Evolutionary conservation across 2,329 filamentous ascomycete genomes (phyloP).

Genomic region (Aspergillus latus): DNA sequence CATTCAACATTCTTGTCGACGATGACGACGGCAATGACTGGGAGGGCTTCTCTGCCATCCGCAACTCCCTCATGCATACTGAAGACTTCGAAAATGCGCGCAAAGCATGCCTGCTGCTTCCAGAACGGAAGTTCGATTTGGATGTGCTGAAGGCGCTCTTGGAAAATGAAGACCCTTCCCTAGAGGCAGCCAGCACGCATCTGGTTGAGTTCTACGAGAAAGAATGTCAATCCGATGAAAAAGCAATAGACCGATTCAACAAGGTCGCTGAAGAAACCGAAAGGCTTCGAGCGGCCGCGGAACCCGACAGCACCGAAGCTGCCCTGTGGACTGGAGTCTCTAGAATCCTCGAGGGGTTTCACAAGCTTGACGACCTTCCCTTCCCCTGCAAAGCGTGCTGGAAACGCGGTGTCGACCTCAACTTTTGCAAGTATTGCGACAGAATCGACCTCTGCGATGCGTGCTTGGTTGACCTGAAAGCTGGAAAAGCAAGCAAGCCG

Average conservation of each 20-base stretch:
- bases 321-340: not conserved
- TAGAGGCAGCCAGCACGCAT: not conserved
- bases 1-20: slow-evolving; percentile 6
- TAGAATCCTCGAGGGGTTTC: not conserved
- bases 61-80: not conserved
- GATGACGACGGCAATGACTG: not conserved
- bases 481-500: not conserved
- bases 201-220: not conserved
- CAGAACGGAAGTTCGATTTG: not conserved
- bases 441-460: not conserved
- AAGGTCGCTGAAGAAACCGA: not conserved
- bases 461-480: not conserved
- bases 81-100: slow-evolving; percentile 4
- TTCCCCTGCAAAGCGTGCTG: not conserved
- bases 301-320: not conserved
- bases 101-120: not conserved
- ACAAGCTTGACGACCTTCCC: not conserved
- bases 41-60: not conserved
- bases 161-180: not conserved
- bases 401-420: not conserved
- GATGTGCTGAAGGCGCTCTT: not conserved
- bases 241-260: not conserved
- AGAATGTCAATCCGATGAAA: not conserved
- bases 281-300: not conserved
- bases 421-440: not conserved